Evolutionary conservation across 495 filamentous ascomycete genomes (phyloP), one percentile per base, ranked within the genome.

Genomic region (Penicillium manginii): DNA sequence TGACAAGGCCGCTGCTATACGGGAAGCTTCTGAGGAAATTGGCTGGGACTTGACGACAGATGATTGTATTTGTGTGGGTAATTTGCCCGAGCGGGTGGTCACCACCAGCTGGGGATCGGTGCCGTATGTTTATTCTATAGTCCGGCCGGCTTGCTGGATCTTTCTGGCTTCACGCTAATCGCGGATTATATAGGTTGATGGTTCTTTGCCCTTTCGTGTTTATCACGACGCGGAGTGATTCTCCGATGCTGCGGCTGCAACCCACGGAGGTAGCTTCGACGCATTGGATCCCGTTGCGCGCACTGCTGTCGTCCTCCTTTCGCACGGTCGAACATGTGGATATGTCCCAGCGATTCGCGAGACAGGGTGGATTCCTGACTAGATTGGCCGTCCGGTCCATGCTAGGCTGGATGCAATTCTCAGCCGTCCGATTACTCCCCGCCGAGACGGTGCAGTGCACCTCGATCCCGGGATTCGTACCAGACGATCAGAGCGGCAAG

Each of bases 141-240:
- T n/a, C n/a, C 37, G 42, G 8, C 9, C 17, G 14, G 5, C 12
- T 22, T 26, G 4, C 23, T 26, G 4, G 0, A 3, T 26, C 23
- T 26, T 29, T 0, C 26, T 29, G 1, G 6, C 26, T 29, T 1
- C 6, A 29, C 3, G 26, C 26, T 29, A 29, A 29, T 29, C 9
- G 26, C 26, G 2, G 26, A 8, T 29, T 29, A 8, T 29, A 0
- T 29, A 90, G 87, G 19, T 68, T 92, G 32, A 91, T 92, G 88
- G 87, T 92, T 2, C 82, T 92, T 5, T 91, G 88, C 58, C 88
- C 89, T 0, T 92, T 88, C 67, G 75, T 93, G 46, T 92, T 86
- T 65, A 73, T 93, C 21, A 68, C 84, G 32, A 88, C 84, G 12
- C 78, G 76, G 23, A 81, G 81, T 40, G 73, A 82, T 32, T 74